Evolutionary conservation across 306 rosid species (phyloP).

Genomic region (Crataegus laevigata): DNA sequence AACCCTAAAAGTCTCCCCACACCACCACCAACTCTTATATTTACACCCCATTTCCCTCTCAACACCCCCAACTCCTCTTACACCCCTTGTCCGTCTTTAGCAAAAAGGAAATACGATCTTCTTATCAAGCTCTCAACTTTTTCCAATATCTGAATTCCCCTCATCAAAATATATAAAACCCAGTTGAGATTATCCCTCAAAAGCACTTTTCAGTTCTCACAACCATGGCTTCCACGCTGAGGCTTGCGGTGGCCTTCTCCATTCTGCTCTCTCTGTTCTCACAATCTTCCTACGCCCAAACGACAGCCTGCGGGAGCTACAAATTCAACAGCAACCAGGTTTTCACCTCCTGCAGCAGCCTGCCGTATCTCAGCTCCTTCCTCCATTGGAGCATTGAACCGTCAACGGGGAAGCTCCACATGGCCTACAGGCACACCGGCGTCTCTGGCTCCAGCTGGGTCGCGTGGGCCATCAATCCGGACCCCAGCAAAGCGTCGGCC

Average conservation of each 20-base stretch:
- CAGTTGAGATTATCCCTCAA: not conserved
- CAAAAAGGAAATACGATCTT: not conserved
- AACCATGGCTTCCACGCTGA: constrained; percentile 28
- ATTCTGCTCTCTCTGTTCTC: constrained; percentile 21
- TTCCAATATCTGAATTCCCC: not conserved
- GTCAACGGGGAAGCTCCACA: constrained; percentile 27
- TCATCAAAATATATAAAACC: not conserved
- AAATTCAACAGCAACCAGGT: constrained; percentile 19
- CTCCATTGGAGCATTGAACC: constrained; percentile 50
- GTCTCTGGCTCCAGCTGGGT: constrained; percentile 46
- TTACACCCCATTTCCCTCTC: not conserved
- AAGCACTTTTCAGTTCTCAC: not conserved
- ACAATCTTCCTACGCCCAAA: constrained; percentile 38
- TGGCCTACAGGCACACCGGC: constrained; percentile 50
- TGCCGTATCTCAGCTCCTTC: constrained; percentile 41
- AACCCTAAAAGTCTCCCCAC: constrained; percentile 8
- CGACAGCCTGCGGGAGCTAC: not conserved
- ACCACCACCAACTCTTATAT: constrained; percentile 40
- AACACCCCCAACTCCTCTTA: not conserved
- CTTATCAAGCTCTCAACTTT: not conserved
- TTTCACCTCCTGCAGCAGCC: constrained; percentile 34
- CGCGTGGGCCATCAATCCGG: constrained; percentile 64
- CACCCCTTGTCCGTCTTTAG: not conserved
- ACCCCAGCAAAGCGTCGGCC: fast-evolving
- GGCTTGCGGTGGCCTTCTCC: constrained; percentile 20